Evolutionary conservation across 192 early-diverging fungal species (phyloP), one percentile per base, ranked within the genome.

Genomic region (Phlyctochytrium bullatum): DNA sequence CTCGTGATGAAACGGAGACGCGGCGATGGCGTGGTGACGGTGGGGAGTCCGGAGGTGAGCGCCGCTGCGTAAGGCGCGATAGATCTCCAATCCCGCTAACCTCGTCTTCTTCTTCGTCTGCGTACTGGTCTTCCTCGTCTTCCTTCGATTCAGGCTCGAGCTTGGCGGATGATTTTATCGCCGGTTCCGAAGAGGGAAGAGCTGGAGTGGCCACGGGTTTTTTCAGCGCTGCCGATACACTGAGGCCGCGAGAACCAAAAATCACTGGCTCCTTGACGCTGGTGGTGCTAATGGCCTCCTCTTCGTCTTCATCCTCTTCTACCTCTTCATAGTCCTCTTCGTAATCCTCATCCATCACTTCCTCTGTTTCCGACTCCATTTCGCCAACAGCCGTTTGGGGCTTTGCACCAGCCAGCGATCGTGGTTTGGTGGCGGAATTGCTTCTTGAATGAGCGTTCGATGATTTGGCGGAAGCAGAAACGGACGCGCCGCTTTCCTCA

Each of bases 401-500:
- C 20, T 20, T 34, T 24, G 32, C 34, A 20, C 16, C 32, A 16
- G 16, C 24, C 12, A 36, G n/a, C 14, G 27, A 24, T 25, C 53
- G 50, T 57, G 64, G 50, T 66, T 56, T 32, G 3, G 54, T n/a
- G 12, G 34, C 64, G 24, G 50, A 32, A 34, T 34, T 30, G 20
- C 35, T 34, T 20, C 33, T 27, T 14, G 34, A 12, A 2, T 27
- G 10, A 28, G 12, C 20, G 16, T 51, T 64, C 20, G 36, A 23
- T 50, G 62, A 28, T 64, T 34, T 47, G 30, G 23, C 52, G 27
- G 36, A 12, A 3, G 63, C 10, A 25, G 70, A 70, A 10, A 50
- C 28, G 27, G 69, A 32, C 20, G 71, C 62, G 27, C 66, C 71
- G 1, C 64, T 71, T 51, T 70, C 68, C 25, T 76, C 64, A 65